These are phyloP conservation scores for Thalassiosira mediterranea DNA, from an alignment of 352 stramenopile genomes.

Conservation along the genomic window DNA sequence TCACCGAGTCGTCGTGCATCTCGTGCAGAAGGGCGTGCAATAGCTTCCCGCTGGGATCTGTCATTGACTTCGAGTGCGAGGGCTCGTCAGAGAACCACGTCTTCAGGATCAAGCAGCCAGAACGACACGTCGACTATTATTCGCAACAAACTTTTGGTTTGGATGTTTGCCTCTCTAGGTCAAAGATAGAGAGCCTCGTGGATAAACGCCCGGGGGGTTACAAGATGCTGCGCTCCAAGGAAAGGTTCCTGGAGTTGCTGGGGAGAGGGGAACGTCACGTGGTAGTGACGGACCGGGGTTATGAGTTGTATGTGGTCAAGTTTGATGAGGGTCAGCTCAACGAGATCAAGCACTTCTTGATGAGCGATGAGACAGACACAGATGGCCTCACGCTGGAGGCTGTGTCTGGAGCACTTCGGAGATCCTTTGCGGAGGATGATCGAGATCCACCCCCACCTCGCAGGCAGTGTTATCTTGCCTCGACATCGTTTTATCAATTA, in stretches of 20 bases:
- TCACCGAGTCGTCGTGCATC: not conserved
- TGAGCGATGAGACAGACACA: not conserved
- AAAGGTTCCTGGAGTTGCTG: not conserved
- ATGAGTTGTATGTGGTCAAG: constrained; percentile 8
- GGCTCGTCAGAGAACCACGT: not conserved
- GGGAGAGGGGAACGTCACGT: constrained; percentile 6
- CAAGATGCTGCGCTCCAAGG: not conserved
- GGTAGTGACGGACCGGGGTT: constrained; percentile 1
- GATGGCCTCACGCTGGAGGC: not conserved
- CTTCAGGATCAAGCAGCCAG: not conserved
- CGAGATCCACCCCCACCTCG: constrained; percentile 7
- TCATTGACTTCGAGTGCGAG: not conserved
- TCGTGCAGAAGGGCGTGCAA: not conserved
- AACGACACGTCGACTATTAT: not conserved
- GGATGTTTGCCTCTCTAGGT: not conserved
- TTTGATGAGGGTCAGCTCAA: constrained; percentile 1
- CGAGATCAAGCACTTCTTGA: not conserved
- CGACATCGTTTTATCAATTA: constrained; percentile 7
- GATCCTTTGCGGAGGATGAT: constrained; percentile 19
- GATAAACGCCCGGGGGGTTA: not conserved
- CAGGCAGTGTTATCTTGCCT: constrained; percentile 11
- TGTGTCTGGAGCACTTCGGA: not conserved
- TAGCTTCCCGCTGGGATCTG: constrained; percentile 3
- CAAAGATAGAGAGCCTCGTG: constrained; percentile 1
- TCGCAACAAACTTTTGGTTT: constrained; percentile 1